Base-by-base conservation (phyloP, 768 basidiomycete species). In the Leccinum barrowsii region DNA sequence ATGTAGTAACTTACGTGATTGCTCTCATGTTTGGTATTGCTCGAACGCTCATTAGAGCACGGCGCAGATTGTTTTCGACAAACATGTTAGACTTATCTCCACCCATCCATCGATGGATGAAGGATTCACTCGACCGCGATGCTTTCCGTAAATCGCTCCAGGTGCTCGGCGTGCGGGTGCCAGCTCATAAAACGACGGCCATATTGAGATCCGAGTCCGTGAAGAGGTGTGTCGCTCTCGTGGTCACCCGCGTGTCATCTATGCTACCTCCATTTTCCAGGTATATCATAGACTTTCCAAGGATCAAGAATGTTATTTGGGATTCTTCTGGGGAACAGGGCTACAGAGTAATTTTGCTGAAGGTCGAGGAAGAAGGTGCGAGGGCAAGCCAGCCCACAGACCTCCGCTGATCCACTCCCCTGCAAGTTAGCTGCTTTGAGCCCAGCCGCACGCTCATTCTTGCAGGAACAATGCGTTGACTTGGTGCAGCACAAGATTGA, bases 341-440 rank as follows among this genome's bases (percentile, higher is more conserved):
- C 12, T 71, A 78, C 59, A 83, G 85, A 50, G 75, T 94, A n/a
- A 75, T 96, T 0, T 72, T 95, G 21, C 72, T 95, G 26, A 80
- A 82, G 55, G 80, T 86, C 13, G 68, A 78, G 34, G 73, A 82
- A 24, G 76, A 87, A 84, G 82, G 85, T 87, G 77, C 67, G 79
- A 55, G 40, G 19, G 50, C 42, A 30, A 47, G n/a, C 44, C 47
- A 55, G 48, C 19, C 35, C 32, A 40, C 52, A 12, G 34, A 26
- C 58, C 48, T n/a, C 6, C 22, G 28, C 30, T 59, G 35, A 64
- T 56, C 26, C 15, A 40, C 44, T 58, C 58, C 59, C 50, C 63
- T 54, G 55, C 72, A 84, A 84, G 81, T 76, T 74, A 93, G 92
- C 81, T 72, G 82, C 89, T 55, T 78, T 95, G 68, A 75, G 85